Conservation (phyloP, 768 basidiomycete species). For the Suillus subalutaceus region DNA sequence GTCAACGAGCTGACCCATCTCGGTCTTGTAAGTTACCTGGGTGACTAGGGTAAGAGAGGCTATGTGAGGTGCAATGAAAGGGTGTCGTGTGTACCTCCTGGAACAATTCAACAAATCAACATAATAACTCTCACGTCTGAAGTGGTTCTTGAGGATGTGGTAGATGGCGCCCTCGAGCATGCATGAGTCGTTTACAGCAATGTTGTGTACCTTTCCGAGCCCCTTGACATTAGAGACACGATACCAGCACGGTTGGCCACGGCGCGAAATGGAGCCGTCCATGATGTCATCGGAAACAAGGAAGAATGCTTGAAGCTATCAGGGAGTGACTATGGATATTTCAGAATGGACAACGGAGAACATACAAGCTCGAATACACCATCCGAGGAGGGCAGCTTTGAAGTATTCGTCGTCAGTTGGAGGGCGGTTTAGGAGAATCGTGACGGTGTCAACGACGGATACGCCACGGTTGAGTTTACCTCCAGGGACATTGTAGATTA, state of each 20-base stretch:
- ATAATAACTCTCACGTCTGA: constrained; percentile 80
- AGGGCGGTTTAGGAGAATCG: constrained; percentile 75
- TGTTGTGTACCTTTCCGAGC: constrained; percentile 38
- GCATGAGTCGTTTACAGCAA: constrained; percentile 96
- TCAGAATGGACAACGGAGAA: constrained; percentile 16
- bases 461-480: constrained; percentile 96
- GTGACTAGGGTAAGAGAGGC: background rate
- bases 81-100: constrained; percentile 58
- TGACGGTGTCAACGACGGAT: constrained; percentile 90
- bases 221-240: constrained; percentile 51
- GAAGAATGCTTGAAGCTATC: constrained; percentile 95
- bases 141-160: constrained; percentile 84
- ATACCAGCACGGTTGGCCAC: constrained; percentile 97
- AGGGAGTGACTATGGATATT: background rate
- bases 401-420: constrained; percentile 86
- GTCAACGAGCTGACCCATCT: constrained; percentile 95
- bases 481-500: constrained; percentile 94
- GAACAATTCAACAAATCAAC: constrained; percentile 87
- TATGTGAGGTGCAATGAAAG: background rate
- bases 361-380: constrained; percentile 94
- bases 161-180: constrained; percentile 97
- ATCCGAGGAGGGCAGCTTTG: constrained; percentile 86
- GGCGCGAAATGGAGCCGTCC: constrained; percentile 93
- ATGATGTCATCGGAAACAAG: constrained; percentile 97
- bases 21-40: constrained; percentile 81